Base-by-base conservation (phyloP, 371 early-diverging fungal species). In the Mortierella sp. region DNA sequence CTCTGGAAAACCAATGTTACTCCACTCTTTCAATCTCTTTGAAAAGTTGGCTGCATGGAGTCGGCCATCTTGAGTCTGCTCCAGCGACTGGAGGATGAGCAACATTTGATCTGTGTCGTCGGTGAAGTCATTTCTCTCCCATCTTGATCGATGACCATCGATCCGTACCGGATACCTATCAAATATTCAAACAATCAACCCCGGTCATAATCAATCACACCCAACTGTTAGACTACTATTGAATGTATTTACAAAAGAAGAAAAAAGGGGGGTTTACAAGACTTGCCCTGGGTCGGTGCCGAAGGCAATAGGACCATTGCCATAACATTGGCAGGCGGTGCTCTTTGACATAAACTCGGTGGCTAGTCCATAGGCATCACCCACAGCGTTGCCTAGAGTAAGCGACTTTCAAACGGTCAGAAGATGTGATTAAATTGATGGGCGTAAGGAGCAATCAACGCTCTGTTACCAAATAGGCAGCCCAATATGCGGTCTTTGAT, bases 101-200 rank as follows among this genome's bases (percentile, higher is more conserved):
- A 93, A 68, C 60, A 85, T 70, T 59, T 93, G 93, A 62, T 93
- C 93, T 37, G 91, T 88, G 72, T 93, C 92, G 65, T 90, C 92
- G 6, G 93, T 91, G 73, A 88, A 93, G 58, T 90, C 91, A 77
- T 90, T 90, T 47, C 73, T 63, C 11, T 64, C 52, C 83, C 78
- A 87, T 49, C 75, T 84, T 43, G 64, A 62, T 12, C 88, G 84
- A 51, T 87, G 88, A 10, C 14, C 11, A 70, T 87, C 89, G 16
- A 70, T 45, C 62, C 79, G 77, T 62, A 85, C 71, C 8, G 78
- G 80, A 63, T 77, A 74, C 16, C 83, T 81, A 57, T 8, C 18
- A 51, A n/a, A n/a, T 5, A 9, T n/a, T 16, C 43, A 43, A 43
- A 43, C 11, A 43, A 16, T 43, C 43, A 43, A 43, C 4, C 43